Evolutionary conservation across 495 filamentous ascomycete species (phyloP).

Genomic region (Barbatosphaeria neglecta): DNA sequence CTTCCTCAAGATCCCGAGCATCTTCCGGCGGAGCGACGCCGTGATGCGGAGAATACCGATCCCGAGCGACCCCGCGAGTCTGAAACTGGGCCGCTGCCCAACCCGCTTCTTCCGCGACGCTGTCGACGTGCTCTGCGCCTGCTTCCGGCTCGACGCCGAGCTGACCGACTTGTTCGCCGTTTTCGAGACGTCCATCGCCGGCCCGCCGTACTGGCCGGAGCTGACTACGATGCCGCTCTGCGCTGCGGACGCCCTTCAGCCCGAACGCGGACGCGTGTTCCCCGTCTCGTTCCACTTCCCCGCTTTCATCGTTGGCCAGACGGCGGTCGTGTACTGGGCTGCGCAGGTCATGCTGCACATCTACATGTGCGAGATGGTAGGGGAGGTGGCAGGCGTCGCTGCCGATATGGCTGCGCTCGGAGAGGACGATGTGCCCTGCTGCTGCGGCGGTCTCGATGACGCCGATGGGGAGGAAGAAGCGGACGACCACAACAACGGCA

Average conservation of each 20-base stretch:
- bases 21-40: conserved; percentile 9
- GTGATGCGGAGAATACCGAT: neutral
- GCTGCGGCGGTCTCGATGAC: neutral
- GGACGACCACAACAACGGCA: neutral
- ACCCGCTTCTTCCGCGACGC: neutral
- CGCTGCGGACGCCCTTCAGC: neutral
- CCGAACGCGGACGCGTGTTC: conserved; percentile 10
- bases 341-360: conserved; percentile 10
- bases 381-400: neutral
- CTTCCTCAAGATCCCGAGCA: conserved; percentile 12
- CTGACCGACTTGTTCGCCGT: conserved; percentile 13
- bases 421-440: no score
- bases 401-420: neutral
- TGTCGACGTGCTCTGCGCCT: conserved; percentile 6
- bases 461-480: neutral
- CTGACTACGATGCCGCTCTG: conserved; percentile 8
- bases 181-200: conserved; percentile 6
- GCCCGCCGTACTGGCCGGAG: conserved; percentile 18
- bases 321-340: conserved; percentile 24
- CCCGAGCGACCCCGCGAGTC: conserved; percentile 1
- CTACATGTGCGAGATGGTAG: neutral
- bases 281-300: conserved; percentile 20
- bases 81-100: neutral
- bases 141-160: conserved; percentile 16
- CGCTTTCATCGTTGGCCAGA: conserved; percentile 12